Evolutionary conservation across 306 rosid genomes (phyloP).

Genomic region (Pyrus pyrifolia): DNA sequence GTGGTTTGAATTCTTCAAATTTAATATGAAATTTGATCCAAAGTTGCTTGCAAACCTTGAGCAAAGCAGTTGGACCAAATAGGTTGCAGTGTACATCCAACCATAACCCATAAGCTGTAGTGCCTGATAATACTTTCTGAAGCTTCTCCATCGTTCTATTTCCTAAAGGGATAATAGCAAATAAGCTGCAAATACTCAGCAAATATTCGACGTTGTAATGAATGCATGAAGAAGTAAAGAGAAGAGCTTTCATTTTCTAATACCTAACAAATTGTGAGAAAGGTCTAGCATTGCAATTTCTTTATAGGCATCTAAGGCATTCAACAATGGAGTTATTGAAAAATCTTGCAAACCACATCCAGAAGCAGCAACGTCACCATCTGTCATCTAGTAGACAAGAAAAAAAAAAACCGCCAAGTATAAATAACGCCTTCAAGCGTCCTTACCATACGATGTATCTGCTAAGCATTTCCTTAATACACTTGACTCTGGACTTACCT

Average conservation of each 20-base stretch:
- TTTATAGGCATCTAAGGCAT: constrained; percentile 61
- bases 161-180: constrained; percentile 46
- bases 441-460: neutral
- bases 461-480: neutral
- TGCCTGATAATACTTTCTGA: constrained; percentile 62
- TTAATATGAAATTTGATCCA: constrained; percentile 5
- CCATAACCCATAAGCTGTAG: constrained; percentile 53
- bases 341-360: constrained; percentile 89
- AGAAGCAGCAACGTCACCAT: constrained; percentile 71
- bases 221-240: neutral
- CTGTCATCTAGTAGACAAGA: constrained; percentile 55
- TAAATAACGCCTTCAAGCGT: neutral
- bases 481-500: constrained; percentile 37
- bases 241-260: too few relatives aligned
- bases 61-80: constrained; percentile 79
- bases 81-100: constrained; percentile 92
- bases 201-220: neutral
- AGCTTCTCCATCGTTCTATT: constrained; percentile 83
- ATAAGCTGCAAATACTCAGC: constrained; percentile 11
- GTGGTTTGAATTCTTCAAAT: neutral
- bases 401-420: neutral
- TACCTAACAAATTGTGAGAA: constrained; percentile 89
- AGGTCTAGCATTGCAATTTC: constrained; percentile 77
- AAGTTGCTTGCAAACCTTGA: constrained; percentile 48
- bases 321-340: constrained; percentile 74